phyloP scores from a whole-genome alignment of 83 land plant species.

The Isoetes engelmannii region DNA sequence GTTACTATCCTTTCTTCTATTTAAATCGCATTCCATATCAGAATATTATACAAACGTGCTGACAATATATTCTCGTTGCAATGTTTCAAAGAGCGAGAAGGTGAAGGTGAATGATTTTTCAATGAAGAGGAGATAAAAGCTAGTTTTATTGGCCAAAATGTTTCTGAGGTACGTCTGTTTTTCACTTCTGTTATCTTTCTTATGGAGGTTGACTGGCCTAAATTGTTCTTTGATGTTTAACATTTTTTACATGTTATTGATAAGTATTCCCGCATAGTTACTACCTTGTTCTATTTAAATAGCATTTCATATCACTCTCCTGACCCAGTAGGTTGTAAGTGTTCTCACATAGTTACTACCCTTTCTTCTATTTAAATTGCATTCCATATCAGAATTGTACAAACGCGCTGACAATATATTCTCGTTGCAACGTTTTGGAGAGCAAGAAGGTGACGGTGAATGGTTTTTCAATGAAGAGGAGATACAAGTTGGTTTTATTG shows the following conservation, averaged over 20 bases:
- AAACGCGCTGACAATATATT: background rate
- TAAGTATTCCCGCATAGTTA: background rate
- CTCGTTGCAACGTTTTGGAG: slow-evolving; percentile 5
- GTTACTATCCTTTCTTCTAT: slow-evolving; percentile 8
- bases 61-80: background rate
- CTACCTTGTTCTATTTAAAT: background rate
- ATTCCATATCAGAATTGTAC: background rate
- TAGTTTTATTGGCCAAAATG: slow-evolving; percentile 17
- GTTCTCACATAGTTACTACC: background rate
- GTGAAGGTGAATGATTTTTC: slow-evolving; percentile 44
- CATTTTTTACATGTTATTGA: slow-evolving; percentile 13
- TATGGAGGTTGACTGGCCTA: no score
- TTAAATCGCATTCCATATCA: no score
- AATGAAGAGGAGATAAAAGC: slow-evolving; percentile 30
- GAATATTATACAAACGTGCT: background rate
- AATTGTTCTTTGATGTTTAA: no score
- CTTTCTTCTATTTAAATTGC: slow-evolving; percentile 7
- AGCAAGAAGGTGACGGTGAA: slow-evolving; percentile 42
- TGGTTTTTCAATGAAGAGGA: slow-evolving; percentile 42
- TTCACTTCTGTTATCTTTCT: background rate
- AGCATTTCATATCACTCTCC: background rate
- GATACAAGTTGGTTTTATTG: slow-evolving; percentile 14
- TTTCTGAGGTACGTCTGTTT: slow-evolving; percentile 22
- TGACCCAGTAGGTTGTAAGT: background rate
- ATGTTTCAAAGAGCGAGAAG: slow-evolving; percentile 28